Evolutionary conservation across 495 filamentous ascomycete species (phyloP), one percentile per base, ranked within the genome.

Genomic region (Neurospora sp.): DNA sequence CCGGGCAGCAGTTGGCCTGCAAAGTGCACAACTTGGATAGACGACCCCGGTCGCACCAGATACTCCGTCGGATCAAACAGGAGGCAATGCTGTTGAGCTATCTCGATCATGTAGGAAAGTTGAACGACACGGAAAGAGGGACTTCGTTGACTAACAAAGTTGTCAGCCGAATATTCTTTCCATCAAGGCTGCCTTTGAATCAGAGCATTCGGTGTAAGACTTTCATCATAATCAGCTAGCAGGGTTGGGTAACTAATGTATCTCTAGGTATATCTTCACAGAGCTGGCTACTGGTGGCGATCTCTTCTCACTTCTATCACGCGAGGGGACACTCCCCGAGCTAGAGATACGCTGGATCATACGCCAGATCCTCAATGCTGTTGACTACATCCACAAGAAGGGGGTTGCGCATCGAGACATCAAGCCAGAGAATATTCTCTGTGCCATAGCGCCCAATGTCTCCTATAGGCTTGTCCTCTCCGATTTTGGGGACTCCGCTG

Each of bases 391-490:
- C 81, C 95, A 98, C 80, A 82, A 87, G 66, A 91, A 91, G 73
- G 91, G 91, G 54, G 85, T 97, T 72, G 94, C 91, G 74, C 95
- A 97, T 80, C 91, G 95, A 66, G 95, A 98, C 78, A 92, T 97
- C 83, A 97, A 98, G 83, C 93, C 92, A 6, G 95, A 98, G 84
- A 98, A 98, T 80, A 92, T 98, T 74, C 93, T 98, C 77, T 81
- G 83, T 31, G 86, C 95, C 42, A 90, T 87, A 62, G 87, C 92
- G 2, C 84, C 87, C 9, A 80, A 78, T 39, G 75, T 82, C 40
- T 82, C 82, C 3, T 80, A 86, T 46, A 81, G 93, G 37, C 83
- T 94, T 23, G 86, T 94, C 1, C 82, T 96, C 31, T 90, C 91
- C 0, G 93, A 96, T 77, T 92, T 96, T 80, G 93, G 93, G 10